Conservation (phyloP, 805 yeast species). For the Brettanomyces anomalus region DNA sequence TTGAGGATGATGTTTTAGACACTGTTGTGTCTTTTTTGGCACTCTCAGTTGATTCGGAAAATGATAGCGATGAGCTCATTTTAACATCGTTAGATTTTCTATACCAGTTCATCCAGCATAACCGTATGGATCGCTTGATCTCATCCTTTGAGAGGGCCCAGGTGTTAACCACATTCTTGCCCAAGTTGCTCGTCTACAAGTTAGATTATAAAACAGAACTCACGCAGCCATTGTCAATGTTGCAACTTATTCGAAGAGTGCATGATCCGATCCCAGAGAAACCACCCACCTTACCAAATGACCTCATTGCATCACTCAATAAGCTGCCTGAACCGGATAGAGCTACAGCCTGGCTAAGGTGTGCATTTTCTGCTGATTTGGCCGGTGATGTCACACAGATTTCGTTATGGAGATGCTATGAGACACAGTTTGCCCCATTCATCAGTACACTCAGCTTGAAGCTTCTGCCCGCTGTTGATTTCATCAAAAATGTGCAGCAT, state of each 20-base stretch:
- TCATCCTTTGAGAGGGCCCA: slow-evolving; percentile 39
- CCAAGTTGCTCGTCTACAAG: slow-evolving; percentile 48
- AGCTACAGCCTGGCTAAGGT: slow-evolving; percentile 91
- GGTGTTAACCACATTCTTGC: slow-evolving; percentile 49
- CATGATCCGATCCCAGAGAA: slow-evolving; percentile 50
- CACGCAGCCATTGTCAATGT: slow-evolving; percentile 25
- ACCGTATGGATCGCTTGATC: slow-evolving; percentile 45
- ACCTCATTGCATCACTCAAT: slow-evolving; percentile 49
- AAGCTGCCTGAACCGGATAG: slow-evolving; percentile 75
- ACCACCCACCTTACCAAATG: slow-evolving; percentile 43
- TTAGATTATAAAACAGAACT: slow-evolving; percentile 29
- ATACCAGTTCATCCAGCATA: slow-evolving; percentile 52
- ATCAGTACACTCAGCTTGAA: slow-evolving; percentile 37
- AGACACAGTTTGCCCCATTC: slow-evolving; percentile 66
- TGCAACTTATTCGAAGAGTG: slow-evolving; percentile 46
- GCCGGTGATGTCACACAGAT: slow-evolving; percentile 91
- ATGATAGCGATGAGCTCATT: slow-evolving; percentile 58
- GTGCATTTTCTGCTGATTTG: slow-evolving; percentile 72
- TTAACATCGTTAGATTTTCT: slow-evolving; percentile 72
- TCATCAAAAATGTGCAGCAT: slow-evolving; percentile 84
- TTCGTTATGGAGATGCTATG: slow-evolving; percentile 92
- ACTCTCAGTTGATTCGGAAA: slow-evolving; percentile 26
- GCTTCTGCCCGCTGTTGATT: slow-evolving; percentile 89
- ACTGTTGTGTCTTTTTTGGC: slow-evolving; percentile 50
- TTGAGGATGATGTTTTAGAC: slow-evolving; percentile 40